A percentile compares a stretch with the other conserved stretches of the same genome.
These are phyloP conservation scores for Pichia inconspicua DNA, from an alignment of 1,139 yeast genomes.

Conservation along the genomic window DNA sequence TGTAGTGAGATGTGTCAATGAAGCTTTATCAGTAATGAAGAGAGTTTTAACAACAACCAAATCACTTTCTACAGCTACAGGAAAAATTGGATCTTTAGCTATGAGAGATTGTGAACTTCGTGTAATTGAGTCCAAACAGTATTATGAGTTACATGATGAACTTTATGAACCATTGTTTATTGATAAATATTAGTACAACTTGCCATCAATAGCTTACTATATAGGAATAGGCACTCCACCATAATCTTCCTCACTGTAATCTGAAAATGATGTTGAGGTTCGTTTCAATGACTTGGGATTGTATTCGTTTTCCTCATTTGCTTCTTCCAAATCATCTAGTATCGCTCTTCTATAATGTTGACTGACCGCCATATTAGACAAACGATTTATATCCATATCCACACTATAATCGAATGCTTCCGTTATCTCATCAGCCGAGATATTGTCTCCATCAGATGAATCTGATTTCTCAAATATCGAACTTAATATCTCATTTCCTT, in stretches of 20 bases:
- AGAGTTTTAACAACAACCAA: constrained; percentile 39
- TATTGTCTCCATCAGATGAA: not conserved
- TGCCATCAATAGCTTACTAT: not conserved
- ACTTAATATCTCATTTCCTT: constrained; percentile 12
- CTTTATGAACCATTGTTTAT: constrained; percentile 12
- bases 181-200: not conserved
- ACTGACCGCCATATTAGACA: constrained; percentile 10
- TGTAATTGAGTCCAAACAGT: constrained; percentile 29
- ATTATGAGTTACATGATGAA: constrained; percentile 20
- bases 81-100: constrained; percentile 31
- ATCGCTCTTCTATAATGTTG: constrained; percentile 9
- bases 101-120: constrained; percentile 36
- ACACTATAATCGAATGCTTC: constrained; percentile 16
- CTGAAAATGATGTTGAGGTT: not conserved
- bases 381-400: constrained; percentile 14
- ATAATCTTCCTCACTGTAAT: constrained; percentile 15
- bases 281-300: not conserved
- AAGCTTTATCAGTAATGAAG: constrained; percentile 44
- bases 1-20: constrained; percentile 28
- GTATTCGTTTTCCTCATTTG: not conserved
- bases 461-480: constrained; percentile 12
- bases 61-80: constrained; percentile 22
- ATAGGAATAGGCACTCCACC: constrained; percentile 16
- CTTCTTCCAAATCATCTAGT: constrained; percentile 11
- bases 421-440: constrained; percentile 7